Evolutionary conservation across 1,284 basidiomycete genomes (phyloP).

Genomic region (Moesziomyces antarcticus): DNA sequence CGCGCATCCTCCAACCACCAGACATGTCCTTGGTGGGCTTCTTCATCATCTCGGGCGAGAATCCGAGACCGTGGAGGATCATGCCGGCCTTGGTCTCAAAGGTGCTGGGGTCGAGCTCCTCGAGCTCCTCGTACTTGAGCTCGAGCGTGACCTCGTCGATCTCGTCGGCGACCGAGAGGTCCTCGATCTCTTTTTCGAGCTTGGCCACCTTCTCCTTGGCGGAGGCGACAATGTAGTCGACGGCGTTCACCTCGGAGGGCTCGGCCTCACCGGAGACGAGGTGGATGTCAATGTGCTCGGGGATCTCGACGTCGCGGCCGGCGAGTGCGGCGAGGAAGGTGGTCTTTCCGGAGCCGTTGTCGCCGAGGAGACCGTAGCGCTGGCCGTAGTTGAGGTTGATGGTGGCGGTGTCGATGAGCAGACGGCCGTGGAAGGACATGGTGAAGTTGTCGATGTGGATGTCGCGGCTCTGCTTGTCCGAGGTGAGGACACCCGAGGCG

Average conservation of each 20-base stretch:
- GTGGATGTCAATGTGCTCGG: conserved; percentile 96
- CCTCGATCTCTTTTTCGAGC: conserved; percentile 93
- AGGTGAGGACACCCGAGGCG: conserved; percentile 82
- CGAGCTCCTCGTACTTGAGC: conserved; percentile 91
- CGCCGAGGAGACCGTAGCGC: conserved; percentile 90
- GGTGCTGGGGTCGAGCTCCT: conserved; percentile 93
- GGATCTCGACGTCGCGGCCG: conserved; percentile 84
- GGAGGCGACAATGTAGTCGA: conserved; percentile 94
- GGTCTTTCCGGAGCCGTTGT: conserved; percentile 98
- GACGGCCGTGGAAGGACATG: conserved; percentile 94
- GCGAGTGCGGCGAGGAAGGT: conserved; percentile 68
- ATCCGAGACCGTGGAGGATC: conserved; percentile 96
- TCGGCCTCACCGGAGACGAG: conserved; percentile 95
- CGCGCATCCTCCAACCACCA: conserved; percentile 99
- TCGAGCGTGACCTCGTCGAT: conserved; percentile 90
- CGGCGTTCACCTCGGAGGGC: conserved; percentile 92
- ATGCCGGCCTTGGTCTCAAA: conserved; percentile 96
- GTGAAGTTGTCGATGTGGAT: conserved; percentile 97
- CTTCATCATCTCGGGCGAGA: conserved; percentile 90
- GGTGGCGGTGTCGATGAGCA: conserved; percentile 89
- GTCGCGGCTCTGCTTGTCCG: conserved; percentile 90
- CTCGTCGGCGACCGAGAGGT: conserved; percentile 86
- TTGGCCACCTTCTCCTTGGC: conserved; percentile 95
- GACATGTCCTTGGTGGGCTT: conserved; percentile 98
- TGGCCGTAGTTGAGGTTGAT: conserved; percentile 96